phyloP scores from a whole-genome alignment of 768 basidiomycete genomes.

The Hydnum rufescens region DNA sequence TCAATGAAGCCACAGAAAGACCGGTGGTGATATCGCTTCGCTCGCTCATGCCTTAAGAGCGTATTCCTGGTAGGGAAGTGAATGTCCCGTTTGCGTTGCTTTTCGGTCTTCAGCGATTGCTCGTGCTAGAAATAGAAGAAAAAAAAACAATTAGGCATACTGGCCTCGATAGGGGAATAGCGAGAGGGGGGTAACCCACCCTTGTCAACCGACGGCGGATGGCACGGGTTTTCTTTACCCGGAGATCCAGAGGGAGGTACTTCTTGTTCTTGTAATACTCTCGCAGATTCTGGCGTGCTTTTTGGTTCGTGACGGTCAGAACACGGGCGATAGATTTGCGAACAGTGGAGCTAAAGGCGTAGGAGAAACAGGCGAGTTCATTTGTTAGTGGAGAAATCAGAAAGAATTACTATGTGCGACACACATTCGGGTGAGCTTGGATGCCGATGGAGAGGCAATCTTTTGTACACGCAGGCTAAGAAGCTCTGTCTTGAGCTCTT shows the following conservation, averaged over 20 bases:
- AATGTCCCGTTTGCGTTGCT: constrained; percentile 82
- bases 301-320: constrained; percentile 96
- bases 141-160: not conserved
- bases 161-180: not conserved
- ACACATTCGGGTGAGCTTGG: constrained; percentile 96
- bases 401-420: constrained; percentile 17
- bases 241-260: constrained; percentile 91
- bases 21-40: too few species aligned
- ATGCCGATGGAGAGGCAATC: constrained; percentile 85
- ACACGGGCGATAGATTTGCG: constrained; percentile 99
- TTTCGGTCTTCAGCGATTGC: constrained; percentile 65
- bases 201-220: constrained; percentile 89
- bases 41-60: constrained; percentile 59
- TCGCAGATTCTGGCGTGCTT: constrained; percentile 87
- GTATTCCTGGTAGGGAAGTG: constrained; percentile 88
- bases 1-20: too few species aligned
- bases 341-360: constrained; percentile 61
- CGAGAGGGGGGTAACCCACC: constrained; percentile 25
- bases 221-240: constrained; percentile 93
- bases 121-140: constrained; percentile 41
- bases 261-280: constrained; percentile 98
- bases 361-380: too few species aligned
- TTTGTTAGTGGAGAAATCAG: not conserved
- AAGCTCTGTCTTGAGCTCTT: constrained; percentile 90
- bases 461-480: constrained; percentile 89